phyloP scores from a whole-genome alignment of 371 early-diverging fungal species.

The Umbelopsis sp. region DNA sequence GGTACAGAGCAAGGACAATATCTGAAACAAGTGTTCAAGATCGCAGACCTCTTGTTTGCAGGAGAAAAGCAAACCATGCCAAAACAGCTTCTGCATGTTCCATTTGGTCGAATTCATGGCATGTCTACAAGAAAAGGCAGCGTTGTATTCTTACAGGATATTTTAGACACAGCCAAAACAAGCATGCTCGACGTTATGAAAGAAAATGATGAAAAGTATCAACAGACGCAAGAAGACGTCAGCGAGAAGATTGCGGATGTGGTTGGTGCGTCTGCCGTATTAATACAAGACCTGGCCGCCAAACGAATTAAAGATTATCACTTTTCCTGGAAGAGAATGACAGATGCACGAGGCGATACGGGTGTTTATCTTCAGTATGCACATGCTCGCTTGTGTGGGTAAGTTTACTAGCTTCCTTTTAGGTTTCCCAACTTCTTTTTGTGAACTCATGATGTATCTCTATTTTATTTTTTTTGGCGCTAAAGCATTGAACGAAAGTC shows the following conservation, averaged over 20 bases:
- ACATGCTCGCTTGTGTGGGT: slow-evolving; percentile 86
- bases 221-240: slow-evolving; percentile 54
- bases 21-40: slow-evolving; percentile 92
- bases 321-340: slow-evolving; percentile 94
- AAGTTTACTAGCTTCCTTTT: slow-evolving; percentile 14
- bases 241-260: slow-evolving; percentile 71
- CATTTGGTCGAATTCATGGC: slow-evolving; percentile 93
- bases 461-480: background rate
- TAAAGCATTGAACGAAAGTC: slow-evolving; percentile 49
- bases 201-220: slow-evolving; percentile 69
- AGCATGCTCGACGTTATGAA: slow-evolving; percentile 87
- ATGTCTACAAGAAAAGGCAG: slow-evolving; percentile 98
- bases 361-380: slow-evolving; percentile 98
- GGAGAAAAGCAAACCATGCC: slow-evolving; percentile 20
- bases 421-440: background rate
- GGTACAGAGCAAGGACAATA: slow-evolving; percentile 90
- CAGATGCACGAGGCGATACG: slow-evolving; percentile 93
- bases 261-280: slow-evolving; percentile 82
- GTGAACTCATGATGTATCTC: background rate
- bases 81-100: slow-evolving; percentile 80
- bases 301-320: slow-evolving; percentile 93
- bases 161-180: slow-evolving; percentile 85
- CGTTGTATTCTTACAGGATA: slow-evolving; percentile 96
- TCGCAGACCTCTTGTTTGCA: slow-evolving; percentile 64
- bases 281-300: slow-evolving; percentile 94